Percentiles rank a stretch among this genome's conserved stretches.
phyloP scores from a whole-genome alignment of 805 yeast genomes.

The Grigorovia transvaalensis region DNA sequence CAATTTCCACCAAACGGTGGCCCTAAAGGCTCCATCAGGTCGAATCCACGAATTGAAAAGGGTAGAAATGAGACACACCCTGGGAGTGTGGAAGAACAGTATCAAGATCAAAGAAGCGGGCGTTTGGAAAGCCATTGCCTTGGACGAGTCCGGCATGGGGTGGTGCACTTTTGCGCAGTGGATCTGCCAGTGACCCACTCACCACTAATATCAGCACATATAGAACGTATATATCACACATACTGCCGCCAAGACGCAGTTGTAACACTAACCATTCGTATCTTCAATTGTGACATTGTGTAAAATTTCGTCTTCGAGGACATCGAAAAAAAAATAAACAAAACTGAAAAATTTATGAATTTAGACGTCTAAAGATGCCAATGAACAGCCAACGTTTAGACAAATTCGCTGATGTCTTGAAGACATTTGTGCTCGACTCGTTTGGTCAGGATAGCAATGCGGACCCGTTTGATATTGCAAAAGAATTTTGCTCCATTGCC shows the following conservation, averaged over 20 bases:
- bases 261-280: neutral
- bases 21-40: slow-evolving; percentile 79
- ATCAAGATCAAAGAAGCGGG: slow-evolving; percentile 65
- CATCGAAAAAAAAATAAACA: neutral
- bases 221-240: neutral
- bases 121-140: slow-evolving; percentile 70
- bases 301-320: neutral
- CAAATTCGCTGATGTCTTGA: slow-evolving; percentile 33
- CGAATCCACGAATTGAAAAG: slow-evolving; percentile 51
- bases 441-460: slow-evolving; percentile 7
- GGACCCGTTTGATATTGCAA: slow-evolving; percentile 38
- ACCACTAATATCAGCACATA: neutral
- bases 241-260: neutral
- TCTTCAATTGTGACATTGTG: too few species aligned
- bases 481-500: slow-evolving; percentile 38
- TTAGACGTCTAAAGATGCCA: neutral
- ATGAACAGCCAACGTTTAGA: slow-evolving; percentile 8
- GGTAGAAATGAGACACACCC: slow-evolving; percentile 36
- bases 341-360: neutral
- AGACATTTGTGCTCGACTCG: slow-evolving; percentile 24
- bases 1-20: slow-evolving; percentile 43
- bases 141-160: slow-evolving; percentile 63
- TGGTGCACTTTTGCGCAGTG: slow-evolving; percentile 92
- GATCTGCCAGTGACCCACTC: slow-evolving; percentile 43
- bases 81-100: slow-evolving; percentile 50